Evolutionary conservation across 768 basidiomycete genomes (phyloP), one percentile per base, ranked within the genome.

Genomic region (Symmetrospora coprosmae): DNA sequence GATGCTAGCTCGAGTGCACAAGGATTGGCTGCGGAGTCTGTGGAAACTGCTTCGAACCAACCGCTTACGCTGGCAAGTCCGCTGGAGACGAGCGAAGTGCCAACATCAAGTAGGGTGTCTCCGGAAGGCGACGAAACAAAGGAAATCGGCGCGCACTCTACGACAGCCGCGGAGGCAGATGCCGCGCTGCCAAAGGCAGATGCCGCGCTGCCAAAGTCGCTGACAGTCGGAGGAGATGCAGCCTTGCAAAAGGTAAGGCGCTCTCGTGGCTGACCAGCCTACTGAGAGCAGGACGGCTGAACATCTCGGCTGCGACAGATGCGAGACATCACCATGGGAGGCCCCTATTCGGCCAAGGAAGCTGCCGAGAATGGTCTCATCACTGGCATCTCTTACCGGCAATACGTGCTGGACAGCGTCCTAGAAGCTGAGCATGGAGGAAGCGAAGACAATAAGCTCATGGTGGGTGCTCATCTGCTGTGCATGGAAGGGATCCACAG

Each of bases 301-400:
- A n/a, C n/a, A n/a, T n/a, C n/a, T n/a, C n/a, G n/a, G n/a, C n/a
- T n/a, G n/a, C n/a, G n/a, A n/a, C n/a, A n/a, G n/a, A n/a, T n/a
- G n/a, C n/a, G 25, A 35, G 28, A 17, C 4, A 6, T 51, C 30
- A 34, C 13, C 19, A 11, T 14, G 4, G 17, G 11, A 21, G 50
- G 50, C 14, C 62, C 62, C 7, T 58, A 47, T 46, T 39, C 46
- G n/a, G 56, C 62, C 7, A 11, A 47, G 34, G 62, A 63, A 41
- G 62, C 62, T 14, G 38, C 31, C 11, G 33, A 41, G 27, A 41
- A 40, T 25, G 53, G 55, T 21, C 35, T 63, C 17, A 50, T 63
- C 4, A 56, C 41, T 16, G 50, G 50, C 31, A 38, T 47, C 16
- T 52, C 49, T 2, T 61, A 49, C 40, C 33, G 56, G n/a, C 21